Conservation (phyloP, 768 basidiomycete species). For the Tricholoma sp. region DNA sequence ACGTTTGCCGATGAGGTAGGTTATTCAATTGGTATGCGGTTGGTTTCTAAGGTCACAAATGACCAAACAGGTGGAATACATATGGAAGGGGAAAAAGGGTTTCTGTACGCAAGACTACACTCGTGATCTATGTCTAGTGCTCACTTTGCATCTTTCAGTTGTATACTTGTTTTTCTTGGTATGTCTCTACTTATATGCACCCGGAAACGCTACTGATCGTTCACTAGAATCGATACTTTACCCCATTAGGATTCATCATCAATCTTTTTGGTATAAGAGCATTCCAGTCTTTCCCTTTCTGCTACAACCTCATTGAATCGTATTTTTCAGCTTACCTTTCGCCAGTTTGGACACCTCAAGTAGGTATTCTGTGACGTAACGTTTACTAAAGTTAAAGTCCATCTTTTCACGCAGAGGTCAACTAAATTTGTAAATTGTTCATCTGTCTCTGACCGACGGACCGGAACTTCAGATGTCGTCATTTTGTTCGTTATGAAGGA, state of each 20-base stretch:
- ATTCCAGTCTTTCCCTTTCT: not conserved
- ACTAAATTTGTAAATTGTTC: not conserved
- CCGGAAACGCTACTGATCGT: not conserved
- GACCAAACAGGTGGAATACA: slow-evolving; percentile 35
- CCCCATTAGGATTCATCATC: slow-evolving; percentile 55
- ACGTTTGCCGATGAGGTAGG: slow-evolving; percentile 43
- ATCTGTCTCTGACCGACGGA: slow-evolving; percentile 7
- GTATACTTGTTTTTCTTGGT: slow-evolving; percentile 41
- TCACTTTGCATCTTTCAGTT: slow-evolving; percentile 19
- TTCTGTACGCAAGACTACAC: slow-evolving; percentile 24
- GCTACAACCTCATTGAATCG: not conserved
- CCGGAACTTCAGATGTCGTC: slow-evolving; percentile 26
- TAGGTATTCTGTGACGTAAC: slow-evolving; percentile 5
- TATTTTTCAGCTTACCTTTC: slow-evolving; percentile 34
- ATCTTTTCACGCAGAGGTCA: not conserved
- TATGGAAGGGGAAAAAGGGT: slow-evolving; percentile 47
- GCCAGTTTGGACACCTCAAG: slow-evolving; percentile 34
- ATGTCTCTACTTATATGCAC: slow-evolving; percentile 6
- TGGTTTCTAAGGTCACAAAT: not conserved
- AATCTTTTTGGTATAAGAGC: slow-evolving; percentile 39
- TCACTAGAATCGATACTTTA: slow-evolving; percentile 58
- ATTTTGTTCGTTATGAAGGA: slow-evolving; percentile 47
- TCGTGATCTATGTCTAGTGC: not conserved
- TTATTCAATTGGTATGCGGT: not conserved
- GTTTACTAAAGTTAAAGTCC: not conserved